Conservation (phyloP, 768 basidiomycete genomes). For the Hydnomerulius pinastri region DNA sequence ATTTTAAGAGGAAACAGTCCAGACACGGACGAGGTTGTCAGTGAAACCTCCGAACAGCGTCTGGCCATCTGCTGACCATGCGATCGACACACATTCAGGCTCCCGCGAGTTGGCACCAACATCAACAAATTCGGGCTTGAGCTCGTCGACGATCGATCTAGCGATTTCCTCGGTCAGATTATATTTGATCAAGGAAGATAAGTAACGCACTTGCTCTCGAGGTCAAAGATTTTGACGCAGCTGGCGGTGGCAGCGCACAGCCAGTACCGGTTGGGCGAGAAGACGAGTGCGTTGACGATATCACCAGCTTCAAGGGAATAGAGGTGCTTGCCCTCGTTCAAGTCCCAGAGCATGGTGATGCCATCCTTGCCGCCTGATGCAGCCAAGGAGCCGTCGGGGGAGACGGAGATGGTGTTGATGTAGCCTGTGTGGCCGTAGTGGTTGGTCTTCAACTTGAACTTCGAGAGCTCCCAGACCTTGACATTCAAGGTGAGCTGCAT, state of each 20-base stretch:
- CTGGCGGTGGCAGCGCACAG: slow-evolving; percentile 96
- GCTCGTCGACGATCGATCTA: slow-evolving; percentile 97
- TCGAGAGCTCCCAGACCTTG: slow-evolving; percentile 99
- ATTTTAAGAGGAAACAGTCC: slow-evolving; percentile 69
- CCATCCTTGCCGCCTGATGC: slow-evolving; percentile 99
- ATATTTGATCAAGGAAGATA: background rate
- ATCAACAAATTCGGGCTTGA: slow-evolving; percentile 92
- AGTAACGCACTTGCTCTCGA: slow-evolving; percentile 92
- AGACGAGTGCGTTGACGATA: slow-evolving; percentile 98
- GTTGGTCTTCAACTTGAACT: slow-evolving; percentile 99
- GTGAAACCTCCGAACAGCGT: slow-evolving; percentile 97
- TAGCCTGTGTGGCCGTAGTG: slow-evolving; percentile 99
- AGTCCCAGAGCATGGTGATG: slow-evolving; percentile 99
- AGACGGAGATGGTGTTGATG: slow-evolving; percentile 98
- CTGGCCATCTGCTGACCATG: slow-evolving; percentile 98
- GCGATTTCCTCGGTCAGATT: background rate
- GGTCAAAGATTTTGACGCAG: slow-evolving; percentile 99
- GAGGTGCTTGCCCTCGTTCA: slow-evolving; percentile 99
- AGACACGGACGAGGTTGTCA: slow-evolving; percentile 91
- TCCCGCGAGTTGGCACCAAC: slow-evolving; percentile 69
- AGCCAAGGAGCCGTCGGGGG: slow-evolving; percentile 97
- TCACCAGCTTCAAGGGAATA: slow-evolving; percentile 99
- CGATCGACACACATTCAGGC: slow-evolving; percentile 93
- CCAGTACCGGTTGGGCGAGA: slow-evolving; percentile 99
- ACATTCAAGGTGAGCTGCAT: slow-evolving; percentile 33